Conservation (phyloP, 2,329 filamentous ascomycete species). For the Metarhizium sp. region DNA sequence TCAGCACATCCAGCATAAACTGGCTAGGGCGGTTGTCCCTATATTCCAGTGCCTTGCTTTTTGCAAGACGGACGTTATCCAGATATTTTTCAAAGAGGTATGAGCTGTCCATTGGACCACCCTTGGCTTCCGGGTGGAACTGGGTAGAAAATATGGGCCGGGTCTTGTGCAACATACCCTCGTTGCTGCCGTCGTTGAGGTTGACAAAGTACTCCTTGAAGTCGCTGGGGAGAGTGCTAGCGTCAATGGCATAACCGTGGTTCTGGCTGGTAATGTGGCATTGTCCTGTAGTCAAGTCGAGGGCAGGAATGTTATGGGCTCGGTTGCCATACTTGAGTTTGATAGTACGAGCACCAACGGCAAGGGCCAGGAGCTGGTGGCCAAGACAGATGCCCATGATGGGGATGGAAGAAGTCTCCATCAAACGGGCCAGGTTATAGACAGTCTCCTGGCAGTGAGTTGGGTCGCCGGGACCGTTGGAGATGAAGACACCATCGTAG, state of each 20-base stretch:
- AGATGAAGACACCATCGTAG: constrained; percentile 98
- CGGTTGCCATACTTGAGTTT: constrained; percentile 99
- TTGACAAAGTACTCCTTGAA: constrained; percentile 99
- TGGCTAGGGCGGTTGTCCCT: constrained; percentile 83
- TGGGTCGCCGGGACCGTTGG: constrained; percentile 95
- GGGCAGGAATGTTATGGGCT: constrained; percentile 93
- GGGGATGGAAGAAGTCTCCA: constrained; percentile 83
- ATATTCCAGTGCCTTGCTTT: constrained; percentile 68
- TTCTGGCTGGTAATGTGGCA: constrained; percentile 99
- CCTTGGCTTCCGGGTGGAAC: constrained; percentile 98
- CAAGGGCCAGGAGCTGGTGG: constrained; percentile 89
- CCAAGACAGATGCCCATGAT: constrained; percentile 98
- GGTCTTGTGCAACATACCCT: constrained; percentile 93
- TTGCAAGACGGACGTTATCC: constrained; percentile 81
- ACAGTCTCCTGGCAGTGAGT: constrained; percentile 94
- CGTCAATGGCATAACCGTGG: constrained; percentile 93
- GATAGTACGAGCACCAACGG: constrained; percentile 78
- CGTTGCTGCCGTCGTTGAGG: constrained; percentile 94
- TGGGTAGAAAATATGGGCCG: constrained; percentile 97
- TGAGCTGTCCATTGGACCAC: constrained; percentile 87
- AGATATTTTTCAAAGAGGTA: constrained; percentile 97
- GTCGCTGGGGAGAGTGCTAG: constrained; percentile 68
- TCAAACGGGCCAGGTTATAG: constrained; percentile 82
- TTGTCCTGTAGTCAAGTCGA: constrained; percentile 89
- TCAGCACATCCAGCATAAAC: constrained; percentile 80